These are phyloP conservation scores for Sphaceloma murrayae DNA, from an alignment of 2,329 filamentous ascomycete species.

Conservation along the genomic window DNA sequence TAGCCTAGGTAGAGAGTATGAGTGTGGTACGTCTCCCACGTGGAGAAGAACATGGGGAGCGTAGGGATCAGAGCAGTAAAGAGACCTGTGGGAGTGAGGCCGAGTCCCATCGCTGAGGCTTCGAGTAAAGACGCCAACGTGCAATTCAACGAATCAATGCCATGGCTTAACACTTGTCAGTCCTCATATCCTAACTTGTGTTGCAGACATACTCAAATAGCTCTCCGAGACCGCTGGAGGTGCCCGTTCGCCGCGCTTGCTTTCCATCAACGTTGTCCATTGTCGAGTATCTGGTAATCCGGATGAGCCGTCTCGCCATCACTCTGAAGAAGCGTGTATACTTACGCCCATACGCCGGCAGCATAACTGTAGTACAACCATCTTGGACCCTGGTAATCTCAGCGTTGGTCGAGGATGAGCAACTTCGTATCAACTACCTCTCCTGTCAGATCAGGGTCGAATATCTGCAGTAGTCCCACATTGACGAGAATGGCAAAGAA, in stretches of 20 bases:
- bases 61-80: conserved; percentile 88
- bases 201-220: conserved; percentile 85
- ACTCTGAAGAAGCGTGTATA: no score
- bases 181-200: no score
- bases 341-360: conserved; percentile 84
- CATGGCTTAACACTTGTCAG: conserved; percentile 49
- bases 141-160: conserved; percentile 96
- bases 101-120: conserved; percentile 86
- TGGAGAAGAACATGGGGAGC: conserved; percentile 98
- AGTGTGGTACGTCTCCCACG: conserved; percentile 98
- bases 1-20: conserved; percentile 93
- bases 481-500: conserved; percentile 92
- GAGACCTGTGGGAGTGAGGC: conserved; percentile 71
- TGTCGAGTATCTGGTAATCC: conserved; percentile 68
- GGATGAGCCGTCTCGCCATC: no score
- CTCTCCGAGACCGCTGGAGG: conserved; percentile 88
- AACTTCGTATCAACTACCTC: conserved; percentile 57
- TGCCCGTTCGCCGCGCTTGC: conserved; percentile 87
- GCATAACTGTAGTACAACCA: conserved; percentile 98
- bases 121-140: conserved; percentile 85
- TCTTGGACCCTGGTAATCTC: conserved; percentile 74
- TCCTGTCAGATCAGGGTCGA: conserved; percentile 82
- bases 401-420: no score
- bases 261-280: conserved; percentile 99
- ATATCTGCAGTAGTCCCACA: conserved; percentile 62